Base-by-base conservation (phyloP, 2,329 filamentous ascomycete species). In the Chaetomiaceae sp. region DNA sequence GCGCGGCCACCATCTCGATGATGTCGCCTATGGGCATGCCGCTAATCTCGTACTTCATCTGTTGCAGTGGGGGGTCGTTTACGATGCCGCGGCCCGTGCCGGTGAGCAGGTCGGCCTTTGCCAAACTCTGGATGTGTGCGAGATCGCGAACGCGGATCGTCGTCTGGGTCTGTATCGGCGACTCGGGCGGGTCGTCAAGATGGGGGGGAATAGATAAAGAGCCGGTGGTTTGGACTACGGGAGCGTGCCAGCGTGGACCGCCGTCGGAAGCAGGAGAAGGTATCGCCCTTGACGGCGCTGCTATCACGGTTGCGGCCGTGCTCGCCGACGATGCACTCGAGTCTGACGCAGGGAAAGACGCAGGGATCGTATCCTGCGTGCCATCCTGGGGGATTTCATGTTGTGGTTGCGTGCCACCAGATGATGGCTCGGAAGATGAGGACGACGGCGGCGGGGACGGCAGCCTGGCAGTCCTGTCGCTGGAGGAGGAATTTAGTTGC, bases 1-100 rank as follows among this genome's bases (percentile, higher is more conserved):
- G 79, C 6, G 91, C 94, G 4, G 94, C 94, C 4, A 99, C 94
- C 94, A 99, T 97, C 71, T 97, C 92, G 67, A 99, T 99, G 62
- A 99, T 89, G 66, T 99, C 92, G 60, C 87, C 84, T 51, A 97
- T 95, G 48, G 94, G 94, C 92, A 99, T 97, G 48, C 84, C 88
- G 72, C 91, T 96, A 63, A 99, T 96, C 70, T 97, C 94, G 68
- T 96, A 99, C 67, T 82, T 83, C 71, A 79, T 79, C 58, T 77
- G 77, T 61, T 79, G 77, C 33, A 76, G 68, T 30, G 74, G 76
- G 11, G 75, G 72, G 55, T 75, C 79, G 58, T 75, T 76, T 51
- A 76, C 69, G 51, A 74, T 74, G 62, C 79, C 73, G 59, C 77
- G 61, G 2, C 71, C 72, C 50, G 72, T 69, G n/a, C 72, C 72